A percentile compares a stretch with the other conserved stretches of the same genome.
Conservation (phyloP, 83 land plant species). For the Diphasiastrum complanatum region DNA sequence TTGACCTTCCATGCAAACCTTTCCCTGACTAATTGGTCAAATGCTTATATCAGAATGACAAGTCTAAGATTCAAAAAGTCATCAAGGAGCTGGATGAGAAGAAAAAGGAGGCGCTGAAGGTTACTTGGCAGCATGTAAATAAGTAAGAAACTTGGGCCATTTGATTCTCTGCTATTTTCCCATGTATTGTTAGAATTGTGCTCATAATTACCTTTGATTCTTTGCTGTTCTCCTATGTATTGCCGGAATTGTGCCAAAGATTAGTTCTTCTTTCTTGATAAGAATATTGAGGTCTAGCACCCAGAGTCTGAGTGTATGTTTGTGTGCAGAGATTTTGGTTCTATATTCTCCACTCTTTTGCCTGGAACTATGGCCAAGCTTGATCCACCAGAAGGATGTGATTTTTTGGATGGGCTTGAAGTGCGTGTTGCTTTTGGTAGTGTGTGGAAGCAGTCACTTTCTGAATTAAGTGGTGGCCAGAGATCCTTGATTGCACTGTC, state of each 20-base stretch:
- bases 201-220: too few relatives aligned
- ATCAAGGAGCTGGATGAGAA: slow-evolving; percentile 94
- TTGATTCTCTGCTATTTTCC: too few relatives aligned
- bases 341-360: slow-evolving; percentile 86
- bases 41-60: slow-evolving; percentile 79
- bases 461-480: slow-evolving; percentile 98
- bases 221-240: neutral
- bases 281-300: too few relatives aligned
- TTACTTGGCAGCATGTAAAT: slow-evolving; percentile 92
- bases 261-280: neutral
- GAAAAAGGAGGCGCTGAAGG: slow-evolving; percentile 81
- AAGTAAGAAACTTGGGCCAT: slow-evolving; percentile 41
- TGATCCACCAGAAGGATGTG: slow-evolving; percentile 92
- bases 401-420: slow-evolving; percentile 89
- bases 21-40: too few relatives aligned
- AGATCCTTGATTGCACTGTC: slow-evolving; percentile 91
- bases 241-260: neutral
- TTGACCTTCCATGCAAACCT: neutral
- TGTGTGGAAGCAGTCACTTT: slow-evolving; percentile 98
- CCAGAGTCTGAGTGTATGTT: neutral
- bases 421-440: slow-evolving; percentile 96
- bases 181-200: too few relatives aligned
- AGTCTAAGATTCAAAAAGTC: slow-evolving; percentile 77
- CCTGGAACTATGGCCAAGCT: slow-evolving; percentile 97
- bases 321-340: slow-evolving; percentile 84